Evolutionary conservation across 1,284 basidiomycete species (phyloP).

Genomic region (Sanguinoderma infundibulare): DNA sequence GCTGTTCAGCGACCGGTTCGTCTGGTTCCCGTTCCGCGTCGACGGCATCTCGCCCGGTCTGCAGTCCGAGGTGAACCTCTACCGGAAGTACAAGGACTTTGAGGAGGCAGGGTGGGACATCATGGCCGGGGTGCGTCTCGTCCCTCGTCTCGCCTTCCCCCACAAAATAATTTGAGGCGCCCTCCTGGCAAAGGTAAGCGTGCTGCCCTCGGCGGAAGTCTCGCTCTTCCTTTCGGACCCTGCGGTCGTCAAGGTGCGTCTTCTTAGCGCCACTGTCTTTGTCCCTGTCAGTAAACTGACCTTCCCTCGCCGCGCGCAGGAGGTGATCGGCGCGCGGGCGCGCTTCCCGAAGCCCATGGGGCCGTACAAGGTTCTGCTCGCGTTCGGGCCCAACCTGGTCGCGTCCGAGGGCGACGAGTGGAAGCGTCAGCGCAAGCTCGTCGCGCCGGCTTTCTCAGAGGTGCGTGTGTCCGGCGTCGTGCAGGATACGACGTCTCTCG

Average conservation of each 20-base stretch:
- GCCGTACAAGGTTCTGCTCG: constrained; percentile 38
- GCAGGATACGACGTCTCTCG: not conserved
- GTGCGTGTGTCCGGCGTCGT: constrained; percentile 25
- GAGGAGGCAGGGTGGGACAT: constrained; percentile 30
- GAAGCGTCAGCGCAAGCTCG: constrained; percentile 59
- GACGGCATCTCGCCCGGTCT: constrained; percentile 26
- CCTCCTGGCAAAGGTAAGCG: constrained; percentile 13
- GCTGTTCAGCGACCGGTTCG: constrained; percentile 29
- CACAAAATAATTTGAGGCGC: not conserved
- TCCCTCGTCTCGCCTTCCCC: constrained; percentile 1
- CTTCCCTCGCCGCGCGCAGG: constrained; percentile 13
- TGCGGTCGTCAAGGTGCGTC: constrained; percentile 27
- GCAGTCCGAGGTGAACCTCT: constrained; percentile 24
- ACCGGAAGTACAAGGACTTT: constrained; percentile 29
- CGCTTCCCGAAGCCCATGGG: constrained; percentile 42
- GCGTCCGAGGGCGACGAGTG: constrained; percentile 62
- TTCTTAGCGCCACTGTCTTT: not conserved
- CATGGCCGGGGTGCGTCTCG: constrained; percentile 27
- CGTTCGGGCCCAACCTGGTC: constrained; percentile 58
- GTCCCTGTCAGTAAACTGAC: not conserved
- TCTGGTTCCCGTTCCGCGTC: constrained; percentile 29
- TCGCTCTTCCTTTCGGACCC: constrained; percentile 31
- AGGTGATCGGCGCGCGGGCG: constrained; percentile 27
- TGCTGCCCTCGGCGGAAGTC: constrained; percentile 19
- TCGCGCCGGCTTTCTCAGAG: constrained; percentile 46